Conservation (phyloP, 2,329 filamentous ascomycete species). For the Fusarium succisae region DNA sequence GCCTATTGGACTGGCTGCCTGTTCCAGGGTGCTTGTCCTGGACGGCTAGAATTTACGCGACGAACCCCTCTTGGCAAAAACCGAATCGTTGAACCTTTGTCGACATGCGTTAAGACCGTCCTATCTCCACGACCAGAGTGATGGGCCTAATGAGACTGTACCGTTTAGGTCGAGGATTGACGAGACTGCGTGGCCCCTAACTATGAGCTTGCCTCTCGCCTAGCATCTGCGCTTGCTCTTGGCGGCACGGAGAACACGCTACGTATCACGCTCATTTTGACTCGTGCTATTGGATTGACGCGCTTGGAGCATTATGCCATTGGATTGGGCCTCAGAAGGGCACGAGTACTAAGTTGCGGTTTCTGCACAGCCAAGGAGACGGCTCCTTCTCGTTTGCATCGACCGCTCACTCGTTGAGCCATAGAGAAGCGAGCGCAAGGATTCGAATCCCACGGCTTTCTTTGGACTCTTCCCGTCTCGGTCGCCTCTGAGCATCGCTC, state of each 20-base stretch:
- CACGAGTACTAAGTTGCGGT: slow-evolving; percentile 9
- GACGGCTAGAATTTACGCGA: slow-evolving; percentile 6
- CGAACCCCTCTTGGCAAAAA: slow-evolving; percentile 26
- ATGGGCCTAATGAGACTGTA: background rate
- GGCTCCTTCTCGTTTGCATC: slow-evolving; percentile 31
- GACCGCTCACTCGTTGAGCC: slow-evolving; percentile 33
- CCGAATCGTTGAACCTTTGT: slow-evolving; percentile 8
- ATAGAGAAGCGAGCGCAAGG: slow-evolving; percentile 40
- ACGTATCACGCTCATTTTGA: slow-evolving; percentile 5
- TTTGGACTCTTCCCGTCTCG: slow-evolving; percentile 31
- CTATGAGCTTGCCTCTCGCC: slow-evolving; percentile 22
- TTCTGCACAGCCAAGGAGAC: slow-evolving; percentile 26
- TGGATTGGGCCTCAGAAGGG: slow-evolving; percentile 19
- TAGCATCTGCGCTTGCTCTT: slow-evolving; percentile 10
- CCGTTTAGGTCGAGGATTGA: slow-evolving; percentile 6
- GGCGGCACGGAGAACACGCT: slow-evolving; percentile 4
- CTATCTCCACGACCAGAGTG: slow-evolving; percentile 22
- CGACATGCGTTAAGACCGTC: slow-evolving; percentile 8
- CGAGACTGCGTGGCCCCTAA: slow-evolving; percentile 24
- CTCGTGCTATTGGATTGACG: slow-evolving; percentile 5
- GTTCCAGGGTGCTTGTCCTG: slow-evolving; percentile 15
- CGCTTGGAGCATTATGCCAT: slow-evolving; percentile 6
- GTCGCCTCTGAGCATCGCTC: slow-evolving; percentile 20
- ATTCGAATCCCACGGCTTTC: slow-evolving; percentile 40
- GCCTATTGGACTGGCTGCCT: slow-evolving; percentile 6